Conservation (phyloP, 805 yeast genomes). For the Cyberlindnera samutprakarnensis region DNA sequence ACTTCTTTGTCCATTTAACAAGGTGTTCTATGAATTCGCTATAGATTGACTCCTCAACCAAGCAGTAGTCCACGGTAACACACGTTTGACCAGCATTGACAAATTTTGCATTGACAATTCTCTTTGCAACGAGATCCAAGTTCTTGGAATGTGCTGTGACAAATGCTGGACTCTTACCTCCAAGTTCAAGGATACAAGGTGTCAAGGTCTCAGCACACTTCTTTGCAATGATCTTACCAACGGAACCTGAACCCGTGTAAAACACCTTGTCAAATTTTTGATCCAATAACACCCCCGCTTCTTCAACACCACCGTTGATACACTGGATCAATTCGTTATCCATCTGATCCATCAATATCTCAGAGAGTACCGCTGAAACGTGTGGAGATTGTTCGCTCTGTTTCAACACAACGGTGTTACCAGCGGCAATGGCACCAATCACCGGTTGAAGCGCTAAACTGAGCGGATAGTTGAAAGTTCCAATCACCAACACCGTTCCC, state of each 20-base stretch:
- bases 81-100: slow-evolving; percentile 87
- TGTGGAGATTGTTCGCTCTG: slow-evolving; percentile 58
- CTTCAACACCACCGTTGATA: slow-evolving; percentile 68
- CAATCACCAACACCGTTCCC: slow-evolving; percentile 67
- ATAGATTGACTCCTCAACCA: slow-evolving; percentile 53
- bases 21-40: slow-evolving; percentile 37
- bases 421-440: slow-evolving; percentile 77
- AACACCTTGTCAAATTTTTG: slow-evolving; percentile 70
- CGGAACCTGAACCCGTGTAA: slow-evolving; percentile 73
- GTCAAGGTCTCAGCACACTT: slow-evolving; percentile 79
- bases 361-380: slow-evolving; percentile 49
- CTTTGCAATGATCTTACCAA: slow-evolving; percentile 68
- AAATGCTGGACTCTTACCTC: slow-evolving; percentile 87
- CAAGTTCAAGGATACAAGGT: slow-evolving; percentile 75
- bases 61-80: slow-evolving; percentile 76
- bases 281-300: slow-evolving; percentile 48
- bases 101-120: slow-evolving; percentile 74
- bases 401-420: slow-evolving; percentile 56
- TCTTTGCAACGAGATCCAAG: slow-evolving; percentile 39
- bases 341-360: slow-evolving; percentile 43
- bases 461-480: slow-evolving; percentile 81
- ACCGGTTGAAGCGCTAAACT: slow-evolving; percentile 56
- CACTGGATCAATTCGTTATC: slow-evolving; percentile 50
- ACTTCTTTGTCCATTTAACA: slow-evolving; percentile 32
- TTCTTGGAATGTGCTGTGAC: slow-evolving; percentile 44